Conservation (phyloP, 1,139 yeast species). For the Candida tropicalis region DNA sequence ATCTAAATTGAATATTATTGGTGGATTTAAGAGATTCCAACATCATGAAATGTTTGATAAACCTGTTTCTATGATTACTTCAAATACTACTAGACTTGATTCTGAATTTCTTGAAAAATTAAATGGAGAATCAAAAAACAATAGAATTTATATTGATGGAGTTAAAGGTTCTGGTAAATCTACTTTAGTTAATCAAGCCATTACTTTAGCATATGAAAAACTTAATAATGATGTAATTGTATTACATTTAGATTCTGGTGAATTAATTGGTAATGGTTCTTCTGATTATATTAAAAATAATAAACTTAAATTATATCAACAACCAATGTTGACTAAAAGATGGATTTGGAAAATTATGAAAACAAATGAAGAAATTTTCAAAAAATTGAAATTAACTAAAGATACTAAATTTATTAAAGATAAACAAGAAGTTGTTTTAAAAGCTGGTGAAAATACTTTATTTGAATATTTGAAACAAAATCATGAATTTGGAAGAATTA, state of each 20-base stretch:
- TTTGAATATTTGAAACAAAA: constrained; percentile 40
- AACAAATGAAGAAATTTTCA: constrained; percentile 56
- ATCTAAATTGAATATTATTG: constrained; percentile 38
- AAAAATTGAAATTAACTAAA: constrained; percentile 51
- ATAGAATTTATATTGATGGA: constrained; percentile 66
- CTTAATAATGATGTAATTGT: constrained; percentile 52
- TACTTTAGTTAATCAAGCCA: constrained; percentile 70
- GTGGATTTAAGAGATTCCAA: constrained; percentile 65
- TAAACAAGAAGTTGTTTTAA: constrained; percentile 37
- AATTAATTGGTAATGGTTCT: constrained; percentile 67
- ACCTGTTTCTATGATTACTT: constrained; percentile 57
- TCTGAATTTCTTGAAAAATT: constrained; percentile 30
- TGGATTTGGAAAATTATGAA: constrained; percentile 59
- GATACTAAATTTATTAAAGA: constrained; percentile 40
- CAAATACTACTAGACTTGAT: constrained; percentile 31
- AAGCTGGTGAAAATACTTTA: constrained; percentile 46
- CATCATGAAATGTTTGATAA: constrained; percentile 60
- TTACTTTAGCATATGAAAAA: constrained; percentile 55
- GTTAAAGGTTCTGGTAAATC: constrained; percentile 82
- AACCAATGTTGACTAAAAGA: constrained; percentile 76
- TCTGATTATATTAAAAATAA: constrained; percentile 65
- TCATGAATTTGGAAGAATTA: constrained; percentile 42
- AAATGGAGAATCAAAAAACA: constrained; percentile 27
- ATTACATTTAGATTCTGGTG: constrained; percentile 68
- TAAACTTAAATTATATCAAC: constrained; percentile 56